These are phyloP conservation scores for Solanum habrochaites DNA, from an alignment of 257 asterid genomes.

Conservation along the genomic window DNA sequence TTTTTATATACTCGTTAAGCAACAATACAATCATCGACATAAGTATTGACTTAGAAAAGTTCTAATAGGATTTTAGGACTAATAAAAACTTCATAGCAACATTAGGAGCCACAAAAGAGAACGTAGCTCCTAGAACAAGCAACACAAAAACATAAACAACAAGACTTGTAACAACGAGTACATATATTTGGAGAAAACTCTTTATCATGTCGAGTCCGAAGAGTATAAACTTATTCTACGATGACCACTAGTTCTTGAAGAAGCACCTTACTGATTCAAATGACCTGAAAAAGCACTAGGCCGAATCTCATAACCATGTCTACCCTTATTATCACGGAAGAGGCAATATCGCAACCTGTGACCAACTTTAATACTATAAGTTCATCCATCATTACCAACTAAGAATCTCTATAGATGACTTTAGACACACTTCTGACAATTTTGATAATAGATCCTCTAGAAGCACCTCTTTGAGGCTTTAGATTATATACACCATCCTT, in stretches of 20 bases:
- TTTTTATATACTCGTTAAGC: fast-evolving
- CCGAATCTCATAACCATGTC: background rate
- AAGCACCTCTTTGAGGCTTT: background rate
- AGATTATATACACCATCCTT: background rate
- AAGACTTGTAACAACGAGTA: background rate
- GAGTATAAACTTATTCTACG: background rate
- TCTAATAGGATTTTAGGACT: background rate
- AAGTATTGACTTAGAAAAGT: background rate
- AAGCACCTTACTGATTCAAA: background rate
- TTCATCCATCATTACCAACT: background rate
- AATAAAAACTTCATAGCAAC: background rate
- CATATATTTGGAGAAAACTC: background rate
- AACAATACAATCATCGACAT: too few relatives aligned
- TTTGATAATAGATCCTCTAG: background rate
- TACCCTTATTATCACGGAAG: background rate
- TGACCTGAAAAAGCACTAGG: background rate
- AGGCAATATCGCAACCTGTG: background rate
- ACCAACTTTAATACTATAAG: too few relatives aligned
- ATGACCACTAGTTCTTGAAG: background rate
- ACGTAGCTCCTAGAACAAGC: background rate
- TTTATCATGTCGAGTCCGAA: too few relatives aligned
- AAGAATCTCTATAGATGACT: background rate
- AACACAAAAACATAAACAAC: too few relatives aligned
- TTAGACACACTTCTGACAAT: background rate
- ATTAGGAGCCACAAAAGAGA: too few relatives aligned